Conservation (phyloP, 2,329 filamentous ascomycete species). For the Pseudodiploospora longispora region DNA sequence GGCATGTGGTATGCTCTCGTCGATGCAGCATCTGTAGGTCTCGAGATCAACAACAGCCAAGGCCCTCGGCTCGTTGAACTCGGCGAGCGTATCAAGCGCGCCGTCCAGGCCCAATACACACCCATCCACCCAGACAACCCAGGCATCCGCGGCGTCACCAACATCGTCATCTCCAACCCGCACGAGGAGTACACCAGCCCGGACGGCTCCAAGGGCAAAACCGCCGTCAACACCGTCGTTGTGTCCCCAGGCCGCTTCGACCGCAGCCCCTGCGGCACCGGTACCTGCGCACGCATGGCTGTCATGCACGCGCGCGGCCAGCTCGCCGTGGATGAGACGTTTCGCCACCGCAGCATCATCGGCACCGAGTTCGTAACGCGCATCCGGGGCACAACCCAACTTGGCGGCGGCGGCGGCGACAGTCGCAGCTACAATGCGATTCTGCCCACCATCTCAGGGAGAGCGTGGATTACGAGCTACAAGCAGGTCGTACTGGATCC, state of each 20-base stretch:
- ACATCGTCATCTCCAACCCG: slow-evolving; percentile 30
- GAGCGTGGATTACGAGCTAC: slow-evolving; percentile 37
- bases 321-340: slow-evolving; percentile 26
- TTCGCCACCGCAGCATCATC: slow-evolving; percentile 33
- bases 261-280: slow-evolving; percentile 37
- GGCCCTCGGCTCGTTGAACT: slow-evolving; percentile 29
- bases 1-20: slow-evolving; percentile 38
- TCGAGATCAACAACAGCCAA: slow-evolving; percentile 24
- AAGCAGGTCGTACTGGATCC: slow-evolving; percentile 35
- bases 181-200: slow-evolving; percentile 10
- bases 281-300: slow-evolving; percentile 34
- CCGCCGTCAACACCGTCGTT: slow-evolving; percentile 31
- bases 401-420: slow-evolving; percentile 17
- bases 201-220: slow-evolving; percentile 15
- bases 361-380: slow-evolving; percentile 32
- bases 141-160: slow-evolving; percentile 30
- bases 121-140: slow-evolving; percentile 36
- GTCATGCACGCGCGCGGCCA: slow-evolving; percentile 33
- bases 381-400: slow-evolving; percentile 27
- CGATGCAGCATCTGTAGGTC: slow-evolving; percentile 27
- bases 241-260: slow-evolving; percentile 38
- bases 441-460: slow-evolving; percentile 31
- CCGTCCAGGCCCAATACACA: slow-evolving; percentile 23
- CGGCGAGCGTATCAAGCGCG: slow-evolving; percentile 34
- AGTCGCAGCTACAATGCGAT: slow-evolving; percentile 25